Conservation (phyloP, 805 yeast genomes). For the Schwanniomyces sp. region DNA sequence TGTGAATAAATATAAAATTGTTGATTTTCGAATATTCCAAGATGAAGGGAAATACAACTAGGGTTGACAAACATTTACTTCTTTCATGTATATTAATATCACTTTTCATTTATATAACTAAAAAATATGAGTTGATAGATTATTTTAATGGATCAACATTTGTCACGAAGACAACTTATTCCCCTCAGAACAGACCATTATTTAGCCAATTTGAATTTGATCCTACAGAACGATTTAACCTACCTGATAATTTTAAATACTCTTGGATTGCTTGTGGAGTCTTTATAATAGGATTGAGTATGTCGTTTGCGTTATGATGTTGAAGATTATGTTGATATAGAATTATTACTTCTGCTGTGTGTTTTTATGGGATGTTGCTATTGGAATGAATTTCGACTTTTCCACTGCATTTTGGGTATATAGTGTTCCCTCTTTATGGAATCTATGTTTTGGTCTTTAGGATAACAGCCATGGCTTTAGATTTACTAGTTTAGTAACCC, state of each 20-base stretch:
- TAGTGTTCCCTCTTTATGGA: too few species aligned
- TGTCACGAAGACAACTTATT: too few species aligned
- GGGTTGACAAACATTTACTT: background rate
- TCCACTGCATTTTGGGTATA: too few species aligned
- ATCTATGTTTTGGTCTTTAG: too few species aligned
- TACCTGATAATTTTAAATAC: conserved; percentile 19
- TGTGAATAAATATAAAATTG: background rate
- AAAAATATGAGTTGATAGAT: background rate
- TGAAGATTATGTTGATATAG: too few species aligned
- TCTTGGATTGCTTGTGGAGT: conserved; percentile 14
- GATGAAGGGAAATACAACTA: background rate
- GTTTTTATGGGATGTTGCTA: background rate
- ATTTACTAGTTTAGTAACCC: too few species aligned
- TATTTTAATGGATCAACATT: background rate
- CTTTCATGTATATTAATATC: background rate
- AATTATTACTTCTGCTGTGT: too few species aligned
- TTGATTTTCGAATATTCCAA: background rate
- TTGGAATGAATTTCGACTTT: too few species aligned
- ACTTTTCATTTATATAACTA: background rate
- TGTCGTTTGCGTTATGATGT: conserved; percentile 1
- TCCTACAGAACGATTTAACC: conserved; percentile 28
- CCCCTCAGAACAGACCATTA: background rate
- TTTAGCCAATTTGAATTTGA: conserved; percentile 23
- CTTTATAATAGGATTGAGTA: background rate
- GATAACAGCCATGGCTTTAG: too few species aligned